Base-by-base conservation (phyloP, 305 asterid genomes). In the Solanum hybrid region DNA sequence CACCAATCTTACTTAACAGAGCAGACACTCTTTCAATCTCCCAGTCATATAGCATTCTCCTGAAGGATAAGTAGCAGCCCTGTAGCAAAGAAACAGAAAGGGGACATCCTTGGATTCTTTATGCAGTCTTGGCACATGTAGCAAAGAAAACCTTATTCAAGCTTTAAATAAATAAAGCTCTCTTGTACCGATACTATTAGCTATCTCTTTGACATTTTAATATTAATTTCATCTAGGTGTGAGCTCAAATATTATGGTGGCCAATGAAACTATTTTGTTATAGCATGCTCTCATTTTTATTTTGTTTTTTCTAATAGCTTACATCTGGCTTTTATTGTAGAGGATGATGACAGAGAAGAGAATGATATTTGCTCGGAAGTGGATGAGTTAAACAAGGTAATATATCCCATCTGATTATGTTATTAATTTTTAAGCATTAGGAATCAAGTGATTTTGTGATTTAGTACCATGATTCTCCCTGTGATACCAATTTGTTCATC, bases 321-420 rank as follows among this genome's bases (percentile, higher is more conserved):
- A 78, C 86, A 26, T 81, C 19, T 51, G 36, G 26, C 24, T 19
- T 78, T 56, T 27, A 37, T 88, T 88, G 87, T 71, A 88, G 87
- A 60, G 73, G 87, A 88, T 78, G 89, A 51, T 66, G 85, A 40
- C 29, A 34, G 85, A 51, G 89, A 88, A 12, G 78, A 88, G 64
- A 24, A 78, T 6, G 66, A 56, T 78, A 56, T 75, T 42, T 56
- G 32, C 85, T 42, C 29, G 6, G 82, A 88, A 78, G 40, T 31
- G 36, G 66, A 88, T 77, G 85, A 35, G 85, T n/a, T 88, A 56
- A 56, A 35, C 73, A 69, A 78, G 90, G 90, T 88, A 88, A 56
- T 32, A 6, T 34, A n/a, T 9, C 17, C 56, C 72, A 78, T 24
- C 78, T 56, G 56, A 4, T 13, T 78, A 32, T 36, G 73, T 34